A percentile compares a stretch with the other conserved stretches of the same genome.
Evolutionary conservation across 106 monocot species (phyloP).

Genomic region (Posidonia australis): DNA sequence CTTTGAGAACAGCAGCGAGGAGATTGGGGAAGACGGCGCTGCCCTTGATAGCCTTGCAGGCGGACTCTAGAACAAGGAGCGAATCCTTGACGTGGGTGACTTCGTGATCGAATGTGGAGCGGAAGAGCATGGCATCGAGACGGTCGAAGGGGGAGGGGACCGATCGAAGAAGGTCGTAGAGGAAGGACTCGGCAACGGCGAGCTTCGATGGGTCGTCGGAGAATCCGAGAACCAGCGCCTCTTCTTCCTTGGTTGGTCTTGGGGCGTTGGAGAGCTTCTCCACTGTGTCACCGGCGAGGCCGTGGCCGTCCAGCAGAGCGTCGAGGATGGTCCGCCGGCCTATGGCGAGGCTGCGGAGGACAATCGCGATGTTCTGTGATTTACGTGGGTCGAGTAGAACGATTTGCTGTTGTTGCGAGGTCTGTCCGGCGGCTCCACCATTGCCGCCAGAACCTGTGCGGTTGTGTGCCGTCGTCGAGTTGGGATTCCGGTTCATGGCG

Average conservation of each 20-base stretch:
- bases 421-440: not conserved
- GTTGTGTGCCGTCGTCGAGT: not conserved
- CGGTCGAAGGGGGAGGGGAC: conserved; percentile 50
- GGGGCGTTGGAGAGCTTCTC: conserved; percentile 55
- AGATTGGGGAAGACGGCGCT: conserved; percentile 65
- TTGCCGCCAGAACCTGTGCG: not conserved
- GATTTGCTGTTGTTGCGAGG: conserved; percentile 15
- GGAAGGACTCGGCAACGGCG: conserved; percentile 75
- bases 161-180: conserved; percentile 45
- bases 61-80: conserved; percentile 37
- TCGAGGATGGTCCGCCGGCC: conserved; percentile 50
- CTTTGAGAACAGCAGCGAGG: conserved; percentile 72
- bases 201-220: conserved; percentile 40
- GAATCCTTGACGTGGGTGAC: conserved; percentile 30
- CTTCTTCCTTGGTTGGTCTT: conserved; percentile 34
- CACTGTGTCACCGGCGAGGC: conserved; percentile 45
- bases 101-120: conserved; percentile 39
- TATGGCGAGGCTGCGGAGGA: conserved; percentile 45
- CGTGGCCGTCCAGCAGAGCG: conserved; percentile 42
- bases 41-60: conserved; percentile 57
- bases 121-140: conserved; percentile 61
- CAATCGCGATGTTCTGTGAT: conserved; percentile 78
- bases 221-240: conserved; percentile 25
- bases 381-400: conserved; percentile 61
- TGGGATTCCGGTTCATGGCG: conserved; percentile 22